Base-by-base conservation (phyloP, 2,329 filamentous ascomycete species). In the Diaporthe destruens region DNA sequence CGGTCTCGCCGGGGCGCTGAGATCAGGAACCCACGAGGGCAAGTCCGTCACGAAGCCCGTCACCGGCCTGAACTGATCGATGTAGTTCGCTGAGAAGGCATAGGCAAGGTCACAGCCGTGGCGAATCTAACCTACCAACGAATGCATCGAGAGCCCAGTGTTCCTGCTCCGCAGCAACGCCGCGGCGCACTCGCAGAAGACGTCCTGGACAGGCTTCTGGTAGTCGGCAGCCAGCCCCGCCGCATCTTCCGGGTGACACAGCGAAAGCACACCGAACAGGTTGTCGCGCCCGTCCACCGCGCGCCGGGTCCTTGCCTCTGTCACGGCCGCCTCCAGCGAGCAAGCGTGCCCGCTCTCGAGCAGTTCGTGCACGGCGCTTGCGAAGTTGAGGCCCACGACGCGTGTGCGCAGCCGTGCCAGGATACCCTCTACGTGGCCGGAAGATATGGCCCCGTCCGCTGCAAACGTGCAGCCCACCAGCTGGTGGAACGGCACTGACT, bases 1-100 rank as follows among this genome's bases (percentile, higher is more conserved):
- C 25, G 55, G 55, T 9, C 55, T 57, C 16, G 34, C 55, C n/a
- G 55, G 55, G 6, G 55, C 55, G 16, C 55, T 57, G 55, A 57
- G 55, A 5, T 57, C 55, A 16, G 55, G 55, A 9, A 57, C 55
- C 55, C 55, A 57, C n/a, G 55, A 57, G 2, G 55, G 55, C 34
- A 57, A 11, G 34, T 42, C 55, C 32, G 34, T 5, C 34, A 57
- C 55, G 20, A 57, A 57, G 2, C 55, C 55, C n/a, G 20, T 5
- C 34, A 39, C 55, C 7, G 55, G 55, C 34, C 7, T 57, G 34
- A 57, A 57, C 20, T 39, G 55, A 3, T 25, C n/a, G n/a, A 57
- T 57, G 12, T 57, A 57, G 11, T 23, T 39, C 16, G 29, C 20
- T n/a, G 36, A 16, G 12, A 57, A 57, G 20, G 55, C 55, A 6